Evolutionary conservation across 768 basidiomycete species (phyloP).

Genomic region (Pleurotus platypus): DNA sequence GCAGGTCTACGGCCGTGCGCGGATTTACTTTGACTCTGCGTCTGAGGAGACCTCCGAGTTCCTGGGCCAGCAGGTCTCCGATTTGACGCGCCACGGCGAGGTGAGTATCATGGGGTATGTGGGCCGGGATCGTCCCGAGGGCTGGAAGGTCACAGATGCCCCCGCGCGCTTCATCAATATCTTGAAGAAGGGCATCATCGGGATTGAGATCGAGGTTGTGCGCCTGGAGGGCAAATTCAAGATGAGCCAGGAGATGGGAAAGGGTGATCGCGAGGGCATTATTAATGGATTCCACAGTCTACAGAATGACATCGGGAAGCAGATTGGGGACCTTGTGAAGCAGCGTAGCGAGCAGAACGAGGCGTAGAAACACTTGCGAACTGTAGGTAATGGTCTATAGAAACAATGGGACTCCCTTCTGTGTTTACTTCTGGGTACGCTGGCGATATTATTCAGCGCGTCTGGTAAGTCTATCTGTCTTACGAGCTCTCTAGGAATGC

Average conservation of each 20-base stretch:
- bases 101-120: conserved; percentile 12
- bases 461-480: too few relatives aligned
- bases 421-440: too few relatives aligned
- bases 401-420: too few relatives aligned
- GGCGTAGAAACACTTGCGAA: neutral
- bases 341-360: neutral
- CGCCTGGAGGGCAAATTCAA: conserved; percentile 20
- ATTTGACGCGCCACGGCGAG: conserved; percentile 14
- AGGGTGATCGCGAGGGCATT: conserved; percentile 18
- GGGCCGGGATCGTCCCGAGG: neutral
- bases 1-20: conserved; percentile 20
- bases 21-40: conserved; percentile 14
- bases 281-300: conserved; percentile 16
- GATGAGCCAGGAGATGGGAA: conserved; percentile 20
- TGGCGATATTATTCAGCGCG: too few relatives aligned
- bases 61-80: conserved; percentile 11
- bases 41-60: conserved; percentile 13
- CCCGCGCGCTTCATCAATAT: conserved; percentile 15
- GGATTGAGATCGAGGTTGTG: conserved; percentile 19
- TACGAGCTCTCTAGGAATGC: too few relatives aligned
- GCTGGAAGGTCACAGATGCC: conserved; percentile 19
- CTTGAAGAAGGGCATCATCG: conserved; percentile 23
- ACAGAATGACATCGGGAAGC: conserved; percentile 13
- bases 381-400: too few relatives aligned
- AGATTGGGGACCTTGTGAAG: conserved; percentile 14